A percentile compares a stretch with the other conserved stretches of the same genome.
Conservation (phyloP, 495 filamentous ascomycete species). For the Neurospora sp. region DNA sequence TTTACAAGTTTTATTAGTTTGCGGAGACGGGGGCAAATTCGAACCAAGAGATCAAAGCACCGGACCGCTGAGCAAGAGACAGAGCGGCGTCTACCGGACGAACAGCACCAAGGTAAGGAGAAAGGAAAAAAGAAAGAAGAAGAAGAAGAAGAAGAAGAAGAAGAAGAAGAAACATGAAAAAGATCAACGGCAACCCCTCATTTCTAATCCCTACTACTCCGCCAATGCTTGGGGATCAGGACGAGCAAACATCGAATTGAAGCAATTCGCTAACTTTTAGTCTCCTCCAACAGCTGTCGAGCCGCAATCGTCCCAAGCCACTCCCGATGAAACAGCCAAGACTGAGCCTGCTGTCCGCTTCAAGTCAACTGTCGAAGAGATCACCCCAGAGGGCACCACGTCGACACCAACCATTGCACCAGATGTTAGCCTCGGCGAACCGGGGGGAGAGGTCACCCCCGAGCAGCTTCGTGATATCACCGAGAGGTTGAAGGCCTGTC, state of each 20-base stretch:
- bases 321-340: not conserved
- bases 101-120: constrained; percentile 6
- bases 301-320: not conserved
- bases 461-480: constrained; percentile 64
- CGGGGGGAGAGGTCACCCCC: constrained; percentile 31
- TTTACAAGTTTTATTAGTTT: not conserved
- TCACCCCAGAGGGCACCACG: constrained; percentile 43
- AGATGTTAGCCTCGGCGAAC: constrained; percentile 16
- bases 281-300: not conserved
- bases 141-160: not conserved
- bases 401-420: constrained; percentile 15
- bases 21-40: not conserved
- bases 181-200: constrained; percentile 9
- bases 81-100: constrained; percentile 8
- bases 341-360: constrained; percentile 58
- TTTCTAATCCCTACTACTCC: not conserved
- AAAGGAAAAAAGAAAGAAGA: not conserved
- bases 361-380: constrained; percentile 64
- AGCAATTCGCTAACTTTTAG: constrained; percentile 1
- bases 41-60: not conserved
- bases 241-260: not conserved
- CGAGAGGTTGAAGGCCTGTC: constrained; percentile 57
- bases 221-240: not conserved
- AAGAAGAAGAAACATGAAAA: not conserved
- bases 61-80: constrained; percentile 6